Evolutionary conservation across 2,329 filamentous ascomycete genomes (phyloP).

Genomic region (Parascedosporium putredinis): DNA sequence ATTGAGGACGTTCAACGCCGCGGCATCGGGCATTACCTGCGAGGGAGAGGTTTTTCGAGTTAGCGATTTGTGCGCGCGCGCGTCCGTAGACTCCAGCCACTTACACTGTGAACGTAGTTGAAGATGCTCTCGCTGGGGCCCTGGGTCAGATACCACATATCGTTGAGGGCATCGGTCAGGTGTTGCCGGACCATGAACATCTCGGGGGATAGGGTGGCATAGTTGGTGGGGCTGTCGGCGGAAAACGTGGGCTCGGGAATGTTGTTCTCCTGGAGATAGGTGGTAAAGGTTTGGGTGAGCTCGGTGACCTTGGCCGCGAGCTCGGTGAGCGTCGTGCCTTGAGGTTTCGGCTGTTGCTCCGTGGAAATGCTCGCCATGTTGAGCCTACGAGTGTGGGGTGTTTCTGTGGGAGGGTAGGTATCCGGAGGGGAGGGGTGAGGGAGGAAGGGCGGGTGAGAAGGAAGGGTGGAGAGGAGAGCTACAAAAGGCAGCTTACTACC

Average conservation of each 20-base stretch:
- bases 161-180: conserved; percentile 32
- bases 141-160: conserved; percentile 34
- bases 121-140: conserved; percentile 40
- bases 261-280: conserved; percentile 29
- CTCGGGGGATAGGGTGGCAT: conserved; percentile 29
- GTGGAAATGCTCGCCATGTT: neutral
- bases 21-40: conserved; percentile 32
- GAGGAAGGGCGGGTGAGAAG: too few relatives aligned
- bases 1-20: conserved; percentile 36
- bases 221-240: conserved; percentile 31
- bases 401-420: too few relatives aligned
- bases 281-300: conserved; percentile 29
- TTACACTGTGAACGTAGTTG: conserved; percentile 30
- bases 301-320: conserved; percentile 34
- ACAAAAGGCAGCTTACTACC: too few relatives aligned
- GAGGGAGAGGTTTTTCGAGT: neutral
- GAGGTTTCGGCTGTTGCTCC: neutral
- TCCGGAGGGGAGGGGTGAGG: too few relatives aligned
- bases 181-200: conserved; percentile 32
- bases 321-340: conserved; percentile 25
- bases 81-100: too few relatives aligned
- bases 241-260: conserved; percentile 30
- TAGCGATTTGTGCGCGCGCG: too few relatives aligned
- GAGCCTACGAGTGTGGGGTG: too few relatives aligned
- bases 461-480: too few relatives aligned